Evolutionary conservation across 768 basidiomycete genomes (phyloP).

Genomic region (Artomyces pyxidatus): DNA sequence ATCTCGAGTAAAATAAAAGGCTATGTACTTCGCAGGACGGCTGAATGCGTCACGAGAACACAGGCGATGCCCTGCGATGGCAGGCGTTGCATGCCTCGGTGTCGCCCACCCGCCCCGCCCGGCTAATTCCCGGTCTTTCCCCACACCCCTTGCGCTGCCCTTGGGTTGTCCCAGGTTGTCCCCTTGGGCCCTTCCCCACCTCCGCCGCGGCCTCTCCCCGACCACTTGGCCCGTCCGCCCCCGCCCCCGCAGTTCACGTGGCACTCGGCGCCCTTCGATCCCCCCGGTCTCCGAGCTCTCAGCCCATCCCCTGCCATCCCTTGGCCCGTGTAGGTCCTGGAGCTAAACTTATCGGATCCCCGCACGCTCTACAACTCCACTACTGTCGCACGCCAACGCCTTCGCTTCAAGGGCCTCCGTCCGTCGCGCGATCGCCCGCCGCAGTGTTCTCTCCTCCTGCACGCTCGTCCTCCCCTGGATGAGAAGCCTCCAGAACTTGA

Average conservation of each 20-base stretch:
- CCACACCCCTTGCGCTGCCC: slow-evolving; percentile 4
- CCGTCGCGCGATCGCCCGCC: slow-evolving; percentile 34
- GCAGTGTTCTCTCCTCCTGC: slow-evolving; percentile 36
- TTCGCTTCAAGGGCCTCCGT: slow-evolving; percentile 21
- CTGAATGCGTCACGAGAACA: slow-evolving; percentile 7
- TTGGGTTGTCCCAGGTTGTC: slow-evolving; percentile 2
- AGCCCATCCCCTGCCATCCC: no score
- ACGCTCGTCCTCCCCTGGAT: slow-evolving; percentile 36
- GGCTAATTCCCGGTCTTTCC: slow-evolving; percentile 11
- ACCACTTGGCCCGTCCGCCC: background rate
- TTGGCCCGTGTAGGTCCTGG: no score
- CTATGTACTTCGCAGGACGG: slow-evolving; percentile 9
- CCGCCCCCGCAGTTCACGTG: background rate
- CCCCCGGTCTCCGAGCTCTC: no score
- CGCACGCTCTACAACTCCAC: slow-evolving; percentile 23
- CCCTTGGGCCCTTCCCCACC: background rate
- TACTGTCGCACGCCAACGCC: slow-evolving; percentile 18
- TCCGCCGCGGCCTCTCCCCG: background rate
- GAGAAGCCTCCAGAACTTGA: slow-evolving; percentile 49
- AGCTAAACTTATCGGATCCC: background rate
- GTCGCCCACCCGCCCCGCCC: slow-evolving; percentile 7
- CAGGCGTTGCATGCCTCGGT: slow-evolving; percentile 1
- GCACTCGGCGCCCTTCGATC: background rate
- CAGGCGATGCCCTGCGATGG: no score
- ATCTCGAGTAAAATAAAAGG: slow-evolving; percentile 8